These are phyloP conservation scores for Lathyrus oleraceus DNA, from an alignment of 306 rosid species.

Conservation along the genomic window DNA sequence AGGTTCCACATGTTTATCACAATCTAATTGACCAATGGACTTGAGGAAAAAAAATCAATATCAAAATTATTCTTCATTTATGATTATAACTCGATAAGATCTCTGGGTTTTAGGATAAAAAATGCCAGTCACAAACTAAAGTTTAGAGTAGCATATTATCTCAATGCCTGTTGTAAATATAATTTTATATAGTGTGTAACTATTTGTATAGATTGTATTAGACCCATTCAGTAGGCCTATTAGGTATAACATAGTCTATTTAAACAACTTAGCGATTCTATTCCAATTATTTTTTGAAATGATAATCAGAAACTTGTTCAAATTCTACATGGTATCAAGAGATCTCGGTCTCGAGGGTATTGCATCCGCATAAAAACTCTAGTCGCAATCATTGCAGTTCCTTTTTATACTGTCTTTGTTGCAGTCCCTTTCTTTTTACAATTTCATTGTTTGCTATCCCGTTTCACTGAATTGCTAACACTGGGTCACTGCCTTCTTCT, in stretches of 20 bases:
- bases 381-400: too few relatives aligned
- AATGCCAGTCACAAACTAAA: constrained; percentile 14
- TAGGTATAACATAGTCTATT: background rate
- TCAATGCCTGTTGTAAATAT: background rate
- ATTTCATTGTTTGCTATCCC: too few relatives aligned
- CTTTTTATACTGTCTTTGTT: too few relatives aligned
- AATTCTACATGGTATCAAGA: too few relatives aligned
- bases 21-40: constrained; percentile 16
- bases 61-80: constrained; percentile 4
- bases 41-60: background rate
- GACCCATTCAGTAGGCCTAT: background rate
- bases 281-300: background rate
- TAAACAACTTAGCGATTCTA: background rate
- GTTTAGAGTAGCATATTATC: constrained; percentile 8
- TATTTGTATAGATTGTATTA: background rate
- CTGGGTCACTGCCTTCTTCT: too few relatives aligned
- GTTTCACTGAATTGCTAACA: too few relatives aligned
- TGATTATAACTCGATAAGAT: background rate
- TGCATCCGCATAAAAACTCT: too few relatives aligned
- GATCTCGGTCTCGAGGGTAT: too few relatives aligned
- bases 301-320: background rate
- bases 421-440: too few relatives aligned
- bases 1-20: constrained; percentile 10
- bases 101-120: constrained; percentile 17
- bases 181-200: background rate